phyloP scores from a whole-genome alignment of 306 rosid species.

The Sindora glabra region DNA sequence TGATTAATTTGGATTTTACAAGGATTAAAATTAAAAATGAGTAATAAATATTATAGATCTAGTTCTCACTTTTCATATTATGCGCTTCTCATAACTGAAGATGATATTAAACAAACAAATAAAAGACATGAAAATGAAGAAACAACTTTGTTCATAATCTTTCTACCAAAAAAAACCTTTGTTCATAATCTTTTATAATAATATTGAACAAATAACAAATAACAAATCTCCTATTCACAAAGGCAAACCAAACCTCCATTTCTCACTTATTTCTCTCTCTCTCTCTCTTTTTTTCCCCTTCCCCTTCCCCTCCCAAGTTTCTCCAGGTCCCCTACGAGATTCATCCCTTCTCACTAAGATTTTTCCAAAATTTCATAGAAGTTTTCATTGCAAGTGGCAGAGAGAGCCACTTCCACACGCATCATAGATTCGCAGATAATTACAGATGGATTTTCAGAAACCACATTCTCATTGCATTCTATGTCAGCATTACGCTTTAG shows the following conservation, averaged over 20 bases:
- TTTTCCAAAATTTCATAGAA: constrained; percentile 15
- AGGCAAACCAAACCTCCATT: neutral
- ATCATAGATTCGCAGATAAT: constrained; percentile 17
- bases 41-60: too few species aligned
- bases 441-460: constrained; percentile 12
- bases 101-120: too few species aligned
- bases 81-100: too few species aligned
- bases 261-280: neutral
- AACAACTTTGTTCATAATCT: too few species aligned
- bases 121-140: too few species aligned
- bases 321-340: too few species aligned
- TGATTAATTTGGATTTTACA: too few species aligned
- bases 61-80: too few species aligned
- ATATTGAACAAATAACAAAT: constrained; percentile 13
- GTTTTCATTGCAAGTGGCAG: neutral
- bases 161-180: too few species aligned
- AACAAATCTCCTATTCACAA: constrained; percentile 22
- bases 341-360: neutral
- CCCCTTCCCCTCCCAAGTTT: neutral
- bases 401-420: neutral
- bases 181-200: neutral
- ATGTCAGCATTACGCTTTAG: constrained; percentile 17
- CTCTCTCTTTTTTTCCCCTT: neutral
- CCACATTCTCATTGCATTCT: neutral
- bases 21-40: too few species aligned